Conservation (phyloP, 352 stramenopile species). For the Phytophthora ramorum region DNA sequence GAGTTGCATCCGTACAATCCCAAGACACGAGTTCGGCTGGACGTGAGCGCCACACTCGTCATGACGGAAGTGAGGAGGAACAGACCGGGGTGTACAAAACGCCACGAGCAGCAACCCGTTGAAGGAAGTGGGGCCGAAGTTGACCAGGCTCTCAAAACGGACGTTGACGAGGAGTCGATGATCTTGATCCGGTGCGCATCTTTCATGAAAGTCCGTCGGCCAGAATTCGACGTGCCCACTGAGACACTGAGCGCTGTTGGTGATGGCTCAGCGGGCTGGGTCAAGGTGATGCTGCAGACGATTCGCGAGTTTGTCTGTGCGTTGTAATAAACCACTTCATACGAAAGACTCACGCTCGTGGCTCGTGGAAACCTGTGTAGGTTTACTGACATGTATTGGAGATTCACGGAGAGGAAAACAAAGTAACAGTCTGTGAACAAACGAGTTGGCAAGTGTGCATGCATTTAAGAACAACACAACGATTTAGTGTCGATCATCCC, state of each 20-base stretch:
- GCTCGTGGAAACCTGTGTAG: not conserved
- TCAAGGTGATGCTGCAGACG: conserved; percentile 24
- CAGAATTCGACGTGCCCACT: conserved; percentile 9
- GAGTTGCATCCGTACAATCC: conserved; percentile 46
- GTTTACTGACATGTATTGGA: too few species aligned
- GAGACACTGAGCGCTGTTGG: not conserved
- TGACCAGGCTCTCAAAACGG: not conserved
- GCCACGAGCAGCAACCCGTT: not conserved
- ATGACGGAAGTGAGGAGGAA: conserved; percentile 17
- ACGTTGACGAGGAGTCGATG: conserved; percentile 3
- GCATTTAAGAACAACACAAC: not conserved
- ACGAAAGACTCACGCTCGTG: not conserved
- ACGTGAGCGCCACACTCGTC: conserved; percentile 33
- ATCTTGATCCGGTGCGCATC: conserved; percentile 22
- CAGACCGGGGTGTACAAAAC: not conserved
- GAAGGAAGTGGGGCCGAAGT: not conserved
- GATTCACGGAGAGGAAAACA: too few species aligned
- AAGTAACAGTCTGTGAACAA: too few species aligned
- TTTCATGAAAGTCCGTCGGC: conserved; percentile 32
- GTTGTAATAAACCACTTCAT: not conserved
- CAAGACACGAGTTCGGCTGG: conserved; percentile 30
- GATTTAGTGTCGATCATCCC: not conserved
- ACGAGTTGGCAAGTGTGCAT: too few species aligned
- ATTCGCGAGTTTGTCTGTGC: conserved; percentile 22
- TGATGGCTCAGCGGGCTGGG: conserved; percentile 25